Conservation (phyloP, 1,284 basidiomycete genomes). For the Heterobasidion irregulare region DNA sequence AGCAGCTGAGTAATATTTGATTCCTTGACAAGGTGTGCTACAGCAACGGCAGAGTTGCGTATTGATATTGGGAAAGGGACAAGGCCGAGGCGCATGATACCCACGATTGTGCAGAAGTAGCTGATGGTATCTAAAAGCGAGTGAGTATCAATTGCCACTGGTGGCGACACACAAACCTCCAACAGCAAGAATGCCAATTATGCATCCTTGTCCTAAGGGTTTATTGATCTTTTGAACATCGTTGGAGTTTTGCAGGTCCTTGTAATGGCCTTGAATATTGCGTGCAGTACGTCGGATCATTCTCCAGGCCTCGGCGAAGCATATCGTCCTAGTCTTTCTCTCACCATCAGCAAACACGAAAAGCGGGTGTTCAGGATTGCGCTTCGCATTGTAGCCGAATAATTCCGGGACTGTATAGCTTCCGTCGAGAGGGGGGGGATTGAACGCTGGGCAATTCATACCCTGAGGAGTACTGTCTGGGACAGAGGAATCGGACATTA, state of each 20-base stretch:
- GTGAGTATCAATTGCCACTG: not conserved
- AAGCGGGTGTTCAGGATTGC: constrained; percentile 1
- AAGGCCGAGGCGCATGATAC: constrained; percentile 13
- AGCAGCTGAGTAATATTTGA: not conserved
- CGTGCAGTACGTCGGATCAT: not conserved
- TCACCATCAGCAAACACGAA: not conserved
- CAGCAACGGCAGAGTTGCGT: not conserved
- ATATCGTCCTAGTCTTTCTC: not conserved
- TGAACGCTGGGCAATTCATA: not conserved
- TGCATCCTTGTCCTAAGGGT: not conserved
- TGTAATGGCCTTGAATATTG: not conserved
- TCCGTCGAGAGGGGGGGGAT: constrained; percentile 7
- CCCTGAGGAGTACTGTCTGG: not conserved
- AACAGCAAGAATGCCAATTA: not conserved
- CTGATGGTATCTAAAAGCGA: constrained; percentile 13
- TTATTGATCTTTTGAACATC: not conserved
- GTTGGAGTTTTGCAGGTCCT: too few relatives aligned
- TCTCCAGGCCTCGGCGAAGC: not conserved
- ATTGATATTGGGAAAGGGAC: constrained; percentile 2
- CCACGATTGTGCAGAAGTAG: constrained; percentile 11
- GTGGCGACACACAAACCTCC: too few relatives aligned
- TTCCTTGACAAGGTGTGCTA: constrained; percentile 1
- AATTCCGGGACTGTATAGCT: not conserved
- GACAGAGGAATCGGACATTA: too few relatives aligned
- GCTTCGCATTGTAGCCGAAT: constrained; percentile 1